These are phyloP conservation scores for Gossypium sturtianum DNA, from an alignment of 345 rosid genomes.

Conservation along the genomic window DNA sequence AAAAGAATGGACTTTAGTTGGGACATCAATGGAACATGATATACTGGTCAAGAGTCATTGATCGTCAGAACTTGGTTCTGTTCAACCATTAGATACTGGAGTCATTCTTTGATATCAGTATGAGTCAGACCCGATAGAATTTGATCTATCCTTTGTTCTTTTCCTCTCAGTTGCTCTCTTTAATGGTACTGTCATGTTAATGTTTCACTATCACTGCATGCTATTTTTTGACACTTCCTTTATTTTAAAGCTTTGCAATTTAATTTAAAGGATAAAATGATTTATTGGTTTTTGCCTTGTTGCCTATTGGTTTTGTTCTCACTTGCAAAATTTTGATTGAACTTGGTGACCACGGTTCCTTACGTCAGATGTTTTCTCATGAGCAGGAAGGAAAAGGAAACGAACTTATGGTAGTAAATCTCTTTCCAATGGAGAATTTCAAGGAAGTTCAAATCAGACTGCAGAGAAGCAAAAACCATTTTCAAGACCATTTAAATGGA, in stretches of 20 bases:
- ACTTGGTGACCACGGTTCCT: background rate
- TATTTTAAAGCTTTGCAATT: slow-evolving; percentile 4
- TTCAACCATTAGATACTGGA: background rate
- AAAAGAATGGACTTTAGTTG: background rate
- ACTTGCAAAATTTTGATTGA: background rate
- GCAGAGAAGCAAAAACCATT: slow-evolving; percentile 20
- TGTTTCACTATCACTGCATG: background rate
- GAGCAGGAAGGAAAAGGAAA: slow-evolving; percentile 31
- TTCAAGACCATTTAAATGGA: slow-evolving; percentile 33
- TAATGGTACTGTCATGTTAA: background rate
- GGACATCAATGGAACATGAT: background rate
- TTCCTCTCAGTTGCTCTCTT: background rate
- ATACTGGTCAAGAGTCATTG: background rate
- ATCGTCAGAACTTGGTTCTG: background rate
- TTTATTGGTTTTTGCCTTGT: background rate
- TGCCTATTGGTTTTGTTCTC: background rate
- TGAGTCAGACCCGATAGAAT: background rate
- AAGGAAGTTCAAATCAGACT: slow-evolving; percentile 9
- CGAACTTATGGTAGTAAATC: slow-evolving; percentile 15
- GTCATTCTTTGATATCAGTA: slow-evolving; percentile 3
- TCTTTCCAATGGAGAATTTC: slow-evolving; percentile 12
- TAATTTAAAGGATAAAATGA: background rate
- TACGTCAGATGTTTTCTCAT: slow-evolving; percentile 14
- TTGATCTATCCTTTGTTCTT: background rate
- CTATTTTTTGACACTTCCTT: slow-evolving; percentile 11